Evolutionary conservation across 176 grass and related monocot species (phyloP).

Genomic region (Raddia guianensis): DNA sequence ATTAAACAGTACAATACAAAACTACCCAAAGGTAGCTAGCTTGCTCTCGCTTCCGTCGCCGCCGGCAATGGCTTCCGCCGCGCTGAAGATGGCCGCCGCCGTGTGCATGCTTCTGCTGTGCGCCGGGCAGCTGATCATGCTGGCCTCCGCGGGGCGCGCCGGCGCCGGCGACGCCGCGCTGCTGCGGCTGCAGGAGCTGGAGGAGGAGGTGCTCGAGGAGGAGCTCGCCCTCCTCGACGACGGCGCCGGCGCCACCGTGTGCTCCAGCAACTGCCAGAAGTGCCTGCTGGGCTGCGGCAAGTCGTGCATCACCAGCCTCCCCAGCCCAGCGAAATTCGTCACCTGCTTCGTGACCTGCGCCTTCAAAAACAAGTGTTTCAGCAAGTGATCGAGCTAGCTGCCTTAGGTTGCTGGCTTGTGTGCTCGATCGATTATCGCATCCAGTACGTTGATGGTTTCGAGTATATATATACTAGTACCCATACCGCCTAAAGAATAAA

Average conservation of each 20-base stretch:
- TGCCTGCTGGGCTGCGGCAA: background rate
- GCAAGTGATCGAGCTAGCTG: background rate
- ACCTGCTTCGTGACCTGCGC: background rate
- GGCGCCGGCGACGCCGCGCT: background rate
- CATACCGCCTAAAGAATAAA: no score
- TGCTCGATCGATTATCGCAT: no score
- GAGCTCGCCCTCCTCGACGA: background rate
- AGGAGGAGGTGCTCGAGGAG: background rate
- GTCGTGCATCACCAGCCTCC: background rate
- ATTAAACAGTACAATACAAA: no score
- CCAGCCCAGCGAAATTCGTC: background rate
- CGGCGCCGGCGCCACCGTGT: background rate
- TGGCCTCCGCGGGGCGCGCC: no score
- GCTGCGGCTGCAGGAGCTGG: background rate
- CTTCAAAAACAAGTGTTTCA: background rate
- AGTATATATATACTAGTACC: no score
- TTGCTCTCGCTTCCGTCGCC: no score
- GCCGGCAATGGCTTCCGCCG: no score
- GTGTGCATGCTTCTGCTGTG: background rate
- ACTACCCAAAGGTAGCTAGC: no score
- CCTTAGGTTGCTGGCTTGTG: no score
- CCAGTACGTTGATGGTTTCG: no score
- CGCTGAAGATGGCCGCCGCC: background rate
- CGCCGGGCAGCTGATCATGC: background rate
- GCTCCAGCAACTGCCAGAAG: conserved; percentile 1